Evolutionary conservation across 768 basidiomycete genomes (phyloP).

Genomic region (Boletus eberwhitei): DNA sequence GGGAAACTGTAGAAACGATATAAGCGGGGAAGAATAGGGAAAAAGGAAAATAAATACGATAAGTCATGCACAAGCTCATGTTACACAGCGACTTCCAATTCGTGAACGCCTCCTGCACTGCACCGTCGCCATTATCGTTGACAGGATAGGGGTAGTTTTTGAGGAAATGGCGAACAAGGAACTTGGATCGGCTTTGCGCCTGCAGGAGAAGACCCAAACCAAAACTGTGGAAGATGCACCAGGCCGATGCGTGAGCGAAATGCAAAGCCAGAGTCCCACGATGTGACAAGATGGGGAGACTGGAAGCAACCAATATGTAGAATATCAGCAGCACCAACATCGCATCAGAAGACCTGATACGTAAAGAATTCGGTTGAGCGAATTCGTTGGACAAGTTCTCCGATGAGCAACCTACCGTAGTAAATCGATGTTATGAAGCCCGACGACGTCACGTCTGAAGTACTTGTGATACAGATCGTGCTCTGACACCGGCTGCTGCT

Average conservation of each 20-base stretch:
- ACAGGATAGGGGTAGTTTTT: constrained; percentile 90
- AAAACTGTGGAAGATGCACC: constrained; percentile 86
- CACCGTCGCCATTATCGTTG: constrained; percentile 65
- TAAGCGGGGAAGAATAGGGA: background rate
- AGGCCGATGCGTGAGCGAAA: constrained; percentile 77
- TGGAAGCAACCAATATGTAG: constrained; percentile 58
- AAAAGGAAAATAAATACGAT: constrained; percentile 50
- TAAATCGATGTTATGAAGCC: constrained; percentile 78
- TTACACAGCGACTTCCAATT: constrained; percentile 97
- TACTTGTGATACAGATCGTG: constrained; percentile 90
- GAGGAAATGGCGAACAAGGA: constrained; percentile 88
- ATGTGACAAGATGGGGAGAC: constrained; percentile 58
- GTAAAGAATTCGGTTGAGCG: constrained; percentile 20
- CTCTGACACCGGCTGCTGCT: constrained; percentile 47
- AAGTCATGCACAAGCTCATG: constrained; percentile 91
- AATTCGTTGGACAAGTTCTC: background rate
- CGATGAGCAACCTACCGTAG: constrained; percentile 57
- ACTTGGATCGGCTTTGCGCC: constrained; percentile 83
- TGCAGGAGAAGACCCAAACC: constrained; percentile 81
- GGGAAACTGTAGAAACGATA: constrained; percentile 58
- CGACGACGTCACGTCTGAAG: constrained; percentile 83
- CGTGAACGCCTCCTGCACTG: constrained; percentile 88
- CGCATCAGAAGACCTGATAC: constrained; percentile 73
- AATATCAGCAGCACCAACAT: constrained; percentile 71
- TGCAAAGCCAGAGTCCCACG: constrained; percentile 57